Evolutionary conservation across 306 rosid genomes (phyloP), one percentile per base, ranked within the genome.

Genomic region (Vachellia collinsii): DNA sequence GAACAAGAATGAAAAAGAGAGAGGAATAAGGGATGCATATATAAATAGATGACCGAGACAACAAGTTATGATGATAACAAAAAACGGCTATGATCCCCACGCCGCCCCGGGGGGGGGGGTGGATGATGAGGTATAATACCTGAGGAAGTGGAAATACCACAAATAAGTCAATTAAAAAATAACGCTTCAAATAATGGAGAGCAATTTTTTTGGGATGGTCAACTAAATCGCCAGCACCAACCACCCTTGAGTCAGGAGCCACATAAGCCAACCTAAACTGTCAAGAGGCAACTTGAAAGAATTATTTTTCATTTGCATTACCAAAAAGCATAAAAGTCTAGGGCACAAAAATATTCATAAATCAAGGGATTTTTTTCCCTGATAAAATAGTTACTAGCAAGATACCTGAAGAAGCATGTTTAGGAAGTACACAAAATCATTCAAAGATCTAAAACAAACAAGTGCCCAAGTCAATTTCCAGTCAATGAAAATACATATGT

Each of bases 211-310:
- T 88, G 17, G 98, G 98, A 77, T 88, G 90, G 82, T 92, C 98
- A 77, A 87, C 96, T 84, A 94, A 81, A 74, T 87, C 93, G 42
- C 98, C 98, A 64, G 98, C 94, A 86, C 98, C 98, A 82, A 94
- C 92, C 62, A 92, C 96, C 77, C 77, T 83, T 0, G 98, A 81
- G 76, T 94, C 98, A 4, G 93, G 97, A 82, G 94, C 92, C 77
- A 94, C 96, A 83, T 86, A 94, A 62, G 98, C 98, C 88, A 94
- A 83, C 87, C 90, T 89, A 84, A 90, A 94, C 98, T 94, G 94
- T 79, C 81, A 80, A 77, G 34, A 64, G 77, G 39, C 9, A 84
- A 73, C 44, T 38, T 41, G n/a, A 11, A 43, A 63, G 44, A 39
- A 65, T 70, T 58, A 63, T 12, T 65, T 56, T 59, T 47, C 74